Evolutionary conservation across 2,329 filamentous ascomycete genomes (phyloP).

Genomic region (Ceratocystis cacaofunesta): DNA sequence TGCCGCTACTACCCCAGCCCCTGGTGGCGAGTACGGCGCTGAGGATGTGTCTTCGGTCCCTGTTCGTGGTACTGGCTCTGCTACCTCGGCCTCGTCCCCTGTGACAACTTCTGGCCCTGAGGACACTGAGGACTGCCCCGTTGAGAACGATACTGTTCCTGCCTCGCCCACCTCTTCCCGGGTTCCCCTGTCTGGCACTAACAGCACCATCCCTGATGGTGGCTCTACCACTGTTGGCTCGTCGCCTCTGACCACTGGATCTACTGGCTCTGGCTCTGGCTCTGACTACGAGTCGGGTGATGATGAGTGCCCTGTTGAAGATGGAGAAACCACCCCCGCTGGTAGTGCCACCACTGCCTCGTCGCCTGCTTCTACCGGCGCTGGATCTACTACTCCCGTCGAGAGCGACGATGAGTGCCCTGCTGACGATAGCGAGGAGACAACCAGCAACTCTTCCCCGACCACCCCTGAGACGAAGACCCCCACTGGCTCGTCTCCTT

Average conservation of each 20-base stretch:
- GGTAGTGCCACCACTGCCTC: constrained; percentile 1
- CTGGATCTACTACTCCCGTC: neutral
- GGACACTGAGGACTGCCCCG: constrained; percentile 7
- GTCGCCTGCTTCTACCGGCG: neutral
- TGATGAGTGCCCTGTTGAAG: constrained; percentile 8
- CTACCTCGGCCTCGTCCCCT: constrained; percentile 4
- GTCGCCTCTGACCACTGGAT: neutral
- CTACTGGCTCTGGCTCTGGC: neutral
- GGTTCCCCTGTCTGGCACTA: neutral
- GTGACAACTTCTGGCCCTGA: neutral
- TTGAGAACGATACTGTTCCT: constrained; percentile 2
- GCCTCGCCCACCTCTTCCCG: neutral
- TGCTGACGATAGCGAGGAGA: neutral
- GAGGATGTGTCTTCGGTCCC: neutral
- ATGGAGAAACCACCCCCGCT: neutral
- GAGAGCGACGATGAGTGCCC: constrained; percentile 2
- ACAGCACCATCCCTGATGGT: neutral
- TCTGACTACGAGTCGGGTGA: constrained; percentile 1
- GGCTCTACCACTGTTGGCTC: neutral
- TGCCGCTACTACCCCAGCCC: neutral
- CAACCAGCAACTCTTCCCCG: neutral
- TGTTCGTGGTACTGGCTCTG: neutral
- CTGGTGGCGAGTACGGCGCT: neutral
- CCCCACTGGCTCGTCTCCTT: neutral
- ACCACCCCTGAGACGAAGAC: neutral